phyloP scores from a whole-genome alignment of 805 yeast genomes.

The Ogataea saltuana region DNA sequence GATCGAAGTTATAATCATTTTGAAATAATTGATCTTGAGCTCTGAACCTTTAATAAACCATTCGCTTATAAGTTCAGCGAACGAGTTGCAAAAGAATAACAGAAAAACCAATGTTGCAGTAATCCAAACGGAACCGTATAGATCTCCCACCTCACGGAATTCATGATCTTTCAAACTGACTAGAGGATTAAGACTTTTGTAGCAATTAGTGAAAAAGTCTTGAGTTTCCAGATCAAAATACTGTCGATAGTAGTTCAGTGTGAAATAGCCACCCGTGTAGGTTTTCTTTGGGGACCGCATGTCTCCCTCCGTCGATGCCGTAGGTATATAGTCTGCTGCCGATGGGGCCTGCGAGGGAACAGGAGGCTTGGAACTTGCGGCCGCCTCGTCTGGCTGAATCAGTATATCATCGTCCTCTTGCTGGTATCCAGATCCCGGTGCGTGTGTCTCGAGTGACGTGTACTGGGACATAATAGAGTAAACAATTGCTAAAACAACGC shows the following conservation, averaged over 20 bases:
- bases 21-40: conserved; percentile 54
- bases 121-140: conserved; percentile 91
- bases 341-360: background rate
- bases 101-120: conserved; percentile 77
- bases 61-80: conserved; percentile 63
- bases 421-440: conserved; percentile 17
- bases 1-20: conserved; percentile 65
- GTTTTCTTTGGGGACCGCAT: conserved; percentile 24
- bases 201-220: conserved; percentile 57
- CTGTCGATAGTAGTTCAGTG: conserved; percentile 59
- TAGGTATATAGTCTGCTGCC: background rate
- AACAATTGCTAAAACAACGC: background rate
- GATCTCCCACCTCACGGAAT: conserved; percentile 55
- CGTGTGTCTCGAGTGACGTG: conserved; percentile 10
- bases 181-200: conserved; percentile 58
- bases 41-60: conserved; percentile 42
- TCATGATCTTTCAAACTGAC: conserved; percentile 35
- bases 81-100: conserved; percentile 73
- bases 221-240: conserved; percentile 70
- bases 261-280: conserved; percentile 49
- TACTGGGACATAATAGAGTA: conserved; percentile 14
- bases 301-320: background rate
- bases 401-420: conserved; percentile 25
- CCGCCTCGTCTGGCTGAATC: conserved; percentile 28
- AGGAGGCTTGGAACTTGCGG: conserved; percentile 1